Evolutionary conservation across 768 basidiomycete species (phyloP), one percentile per base, ranked within the genome.

Genomic region (Tulasnella calospora): DNA sequence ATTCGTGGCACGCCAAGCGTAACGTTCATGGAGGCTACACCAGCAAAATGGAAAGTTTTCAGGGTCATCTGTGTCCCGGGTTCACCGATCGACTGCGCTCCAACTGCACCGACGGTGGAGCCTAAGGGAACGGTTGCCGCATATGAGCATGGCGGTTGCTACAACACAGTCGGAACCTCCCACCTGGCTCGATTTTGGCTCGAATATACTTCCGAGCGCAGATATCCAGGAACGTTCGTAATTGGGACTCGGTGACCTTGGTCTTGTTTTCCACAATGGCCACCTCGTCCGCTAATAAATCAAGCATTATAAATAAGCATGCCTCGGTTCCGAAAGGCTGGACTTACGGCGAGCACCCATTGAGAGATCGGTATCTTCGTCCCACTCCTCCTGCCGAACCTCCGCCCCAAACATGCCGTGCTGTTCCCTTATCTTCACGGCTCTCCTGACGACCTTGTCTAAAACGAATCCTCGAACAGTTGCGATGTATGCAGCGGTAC

Each of bases 11-110:
- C 98, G 85, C 98, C 98, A 47, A 99, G 90, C 0, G 98, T 99
- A 80, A 99, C 95, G 85, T 98, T 99, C 98, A 99, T 99, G 47
- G 96, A 97, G 10, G 98, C 98, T 80, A 99, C 97, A 86, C 98
- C 98, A 82, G 98, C 98, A 85, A 99, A 99, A 88, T 99, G 98
- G 90, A 99, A 99, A 77, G 98, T 99, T 86, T 99, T 99, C 81
- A 99, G 85, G 1, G 97, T 99, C 98, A 99, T 99, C 83, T 99
- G 98, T 0, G 98, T 99, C 57, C 97, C 98, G 0, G 98, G 98
- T 85, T 99, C 98, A 82, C 98, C 98, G 80, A 99, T 99, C 0
- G 98, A 99, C 83, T 99, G 98, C 3, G 98, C 98, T 5, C 97
- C 98, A 57, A 99, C 95, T 40, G 98, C 98, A 38, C 98, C 98